A percentile compares a stretch with the other conserved stretches of the same genome.
phyloP scores from a whole-genome alignment of 352 stramenopile genomes.

The Pythium aphanidermatum region DNA sequence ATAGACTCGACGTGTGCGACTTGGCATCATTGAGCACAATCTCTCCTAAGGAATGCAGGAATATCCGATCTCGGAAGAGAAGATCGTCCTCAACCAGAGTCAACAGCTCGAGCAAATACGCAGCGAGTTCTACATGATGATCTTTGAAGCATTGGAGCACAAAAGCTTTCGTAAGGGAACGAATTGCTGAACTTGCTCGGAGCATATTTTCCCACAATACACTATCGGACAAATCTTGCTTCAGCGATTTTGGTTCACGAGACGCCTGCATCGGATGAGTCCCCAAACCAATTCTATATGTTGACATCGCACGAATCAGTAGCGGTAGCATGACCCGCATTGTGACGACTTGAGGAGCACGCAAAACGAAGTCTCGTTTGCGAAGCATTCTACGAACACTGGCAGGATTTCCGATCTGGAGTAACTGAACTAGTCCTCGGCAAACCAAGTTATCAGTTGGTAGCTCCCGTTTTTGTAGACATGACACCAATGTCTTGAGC shows the following conservation, averaged over 20 bases:
- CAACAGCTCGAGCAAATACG: constrained; percentile 49
- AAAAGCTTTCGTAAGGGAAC: constrained; percentile 60
- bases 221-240: constrained; percentile 36
- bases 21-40: constrained; percentile 42
- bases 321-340: constrained; percentile 77
- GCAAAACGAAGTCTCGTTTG: constrained; percentile 78
- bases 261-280: background rate
- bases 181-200: constrained; percentile 63
- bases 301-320: constrained; percentile 52
- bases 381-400: constrained; percentile 81
- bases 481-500: constrained; percentile 56
- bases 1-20: constrained; percentile 8
- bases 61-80: constrained; percentile 62
- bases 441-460: constrained; percentile 80
- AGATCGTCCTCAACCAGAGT: constrained; percentile 54
- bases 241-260: constrained; percentile 31
- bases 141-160: constrained; percentile 61
- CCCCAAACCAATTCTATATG: constrained; percentile 28
- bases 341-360: constrained; percentile 67
- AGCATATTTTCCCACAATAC: constrained; percentile 71
- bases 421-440: constrained; percentile 72
- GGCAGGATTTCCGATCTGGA: constrained; percentile 75
- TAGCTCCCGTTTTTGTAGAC: constrained; percentile 55
- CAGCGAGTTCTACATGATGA: constrained; percentile 43
- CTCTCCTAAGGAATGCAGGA: constrained; percentile 67